Conservation (phyloP, 257 asterid genomes). For the Fraxinus anomala region DNA sequence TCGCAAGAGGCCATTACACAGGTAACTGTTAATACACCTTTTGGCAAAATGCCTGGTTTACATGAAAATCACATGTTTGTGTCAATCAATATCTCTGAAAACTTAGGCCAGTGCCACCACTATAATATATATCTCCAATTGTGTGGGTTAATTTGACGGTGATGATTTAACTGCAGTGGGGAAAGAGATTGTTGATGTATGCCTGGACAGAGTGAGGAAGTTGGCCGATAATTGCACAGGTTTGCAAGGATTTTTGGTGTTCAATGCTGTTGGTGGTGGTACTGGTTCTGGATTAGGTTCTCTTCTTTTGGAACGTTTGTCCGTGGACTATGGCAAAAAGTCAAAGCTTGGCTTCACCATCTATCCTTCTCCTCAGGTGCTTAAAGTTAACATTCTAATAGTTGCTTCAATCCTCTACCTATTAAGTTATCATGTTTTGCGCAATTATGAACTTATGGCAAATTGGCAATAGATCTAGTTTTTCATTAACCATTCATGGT, state of each 20-base stretch:
- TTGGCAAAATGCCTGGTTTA: neutral
- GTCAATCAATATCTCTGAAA: neutral
- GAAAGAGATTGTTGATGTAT: constrained; percentile 81
- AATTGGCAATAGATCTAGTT: neutral
- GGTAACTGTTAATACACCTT: constrained; percentile 35
- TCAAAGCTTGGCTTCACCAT: constrained; percentile 93
- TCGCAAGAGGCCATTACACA: constrained; percentile 89
- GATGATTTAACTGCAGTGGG: constrained; percentile 55
- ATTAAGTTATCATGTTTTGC: neutral
- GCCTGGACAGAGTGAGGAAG: constrained; percentile 86
- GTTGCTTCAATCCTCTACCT: neutral
- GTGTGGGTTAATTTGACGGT: neutral
- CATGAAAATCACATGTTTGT: neutral
- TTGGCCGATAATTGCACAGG: constrained; percentile 95
- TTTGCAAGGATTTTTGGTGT: constrained; percentile 86
- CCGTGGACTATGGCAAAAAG: constrained; percentile 85
- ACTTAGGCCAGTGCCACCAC: neutral
- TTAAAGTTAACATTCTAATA: constrained; percentile 4
- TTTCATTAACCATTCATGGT: neutral
- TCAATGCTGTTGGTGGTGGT: constrained; percentile 91
- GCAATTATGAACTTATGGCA: neutral
- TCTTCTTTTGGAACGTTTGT: constrained; percentile 76
- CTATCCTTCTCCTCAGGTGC: constrained; percentile 89
- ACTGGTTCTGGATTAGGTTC: constrained; percentile 96
- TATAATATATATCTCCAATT: neutral